Percentiles rank a stretch among this genome's conserved stretches.
Evolutionary conservation across 306 rosid species (phyloP).

Genomic region (Morella rubra): DNA sequence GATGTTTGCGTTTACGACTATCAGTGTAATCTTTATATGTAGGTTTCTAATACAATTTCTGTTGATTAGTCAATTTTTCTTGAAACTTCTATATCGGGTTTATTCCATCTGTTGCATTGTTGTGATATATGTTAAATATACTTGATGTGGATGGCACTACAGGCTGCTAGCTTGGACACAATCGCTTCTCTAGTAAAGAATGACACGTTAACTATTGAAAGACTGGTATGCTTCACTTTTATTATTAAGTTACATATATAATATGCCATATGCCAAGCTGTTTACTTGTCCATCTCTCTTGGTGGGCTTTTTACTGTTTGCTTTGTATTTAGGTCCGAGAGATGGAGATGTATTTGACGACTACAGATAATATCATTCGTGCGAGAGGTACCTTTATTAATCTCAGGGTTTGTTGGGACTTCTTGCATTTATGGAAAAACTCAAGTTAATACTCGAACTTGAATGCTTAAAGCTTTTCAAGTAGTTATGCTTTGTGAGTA

Average conservation of each 20-base stretch:
- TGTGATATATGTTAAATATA: conserved; percentile 5
- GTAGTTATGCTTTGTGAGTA: not conserved
- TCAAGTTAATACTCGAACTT: not conserved
- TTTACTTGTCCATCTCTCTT: not conserved
- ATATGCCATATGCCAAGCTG: not conserved
- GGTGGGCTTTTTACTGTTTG: conserved; percentile 16
- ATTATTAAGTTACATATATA: not conserved
- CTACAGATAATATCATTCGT: conserved; percentile 63
- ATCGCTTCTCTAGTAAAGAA: conserved; percentile 51
- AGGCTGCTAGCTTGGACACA: conserved; percentile 75
- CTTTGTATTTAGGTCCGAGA: conserved; percentile 56
- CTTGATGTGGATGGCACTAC: conserved; percentile 24
- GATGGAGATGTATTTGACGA: conserved; percentile 84
- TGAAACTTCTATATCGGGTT: not conserved
- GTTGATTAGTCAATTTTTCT: not conserved
- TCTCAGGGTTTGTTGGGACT: not conserved
- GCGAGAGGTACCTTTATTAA: conserved; percentile 59
- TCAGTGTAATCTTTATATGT: not conserved
- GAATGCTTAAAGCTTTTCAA: conserved; percentile 1
- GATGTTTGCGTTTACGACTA: not conserved
- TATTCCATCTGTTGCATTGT: conserved; percentile 2
- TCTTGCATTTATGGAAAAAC: not conserved
- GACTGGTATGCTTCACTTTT: conserved; percentile 48
- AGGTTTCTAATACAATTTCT: not conserved
- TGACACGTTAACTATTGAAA: conserved; percentile 56